Base-by-base conservation (phyloP, 257 asterid genomes). In the Solanum tarijense region DNA sequence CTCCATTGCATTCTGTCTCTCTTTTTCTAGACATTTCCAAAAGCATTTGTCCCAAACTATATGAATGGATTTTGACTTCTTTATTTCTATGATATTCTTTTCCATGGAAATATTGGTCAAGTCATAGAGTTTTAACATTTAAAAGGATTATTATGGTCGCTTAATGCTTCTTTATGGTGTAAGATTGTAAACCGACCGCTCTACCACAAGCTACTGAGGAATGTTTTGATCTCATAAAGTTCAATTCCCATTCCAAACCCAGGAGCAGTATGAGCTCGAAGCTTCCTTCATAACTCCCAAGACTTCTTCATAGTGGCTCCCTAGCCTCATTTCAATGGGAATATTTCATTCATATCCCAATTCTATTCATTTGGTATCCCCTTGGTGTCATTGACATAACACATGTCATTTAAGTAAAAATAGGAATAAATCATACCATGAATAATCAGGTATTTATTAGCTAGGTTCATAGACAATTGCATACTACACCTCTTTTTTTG, bases 21-120 rank as follows among this genome's bases (percentile, higher is more conserved):
- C 93, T 94, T 93, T 94, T 84, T 41, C 69, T 89, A 43, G 92
- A 92, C 97, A 93, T 55, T 62, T 32, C 86, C 74, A 43, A 25
- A 90, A 88, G 88, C 76, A 48, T 1, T 43, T 60, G 91, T 91
- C 55, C 93, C 93, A 92, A 90, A 84, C 35, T 74, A 38, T 58
- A 78, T 81, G 78, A 76, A 48, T 46, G 83, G 89, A 90, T 87
- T 27, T 87, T 73, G 72, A 83, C 31, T 29, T 86, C 78, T 12
- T 75, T 38, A n/a, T 76, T 76, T 76, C 35, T 39, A n/a, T 9
- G 5, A 1, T 4, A 16, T 81, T 46, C 18, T 16, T 46, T 27
- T 41, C 4, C 13, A 13, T 13, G 31, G 20, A 79, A 81, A 81
- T 27, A 46, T 14, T 43, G 66, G 39, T 5, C 0, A 14, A 38